Base-by-base conservation (phyloP, 1,284 basidiomycete species). In the Earliella scabrosa region DNA sequence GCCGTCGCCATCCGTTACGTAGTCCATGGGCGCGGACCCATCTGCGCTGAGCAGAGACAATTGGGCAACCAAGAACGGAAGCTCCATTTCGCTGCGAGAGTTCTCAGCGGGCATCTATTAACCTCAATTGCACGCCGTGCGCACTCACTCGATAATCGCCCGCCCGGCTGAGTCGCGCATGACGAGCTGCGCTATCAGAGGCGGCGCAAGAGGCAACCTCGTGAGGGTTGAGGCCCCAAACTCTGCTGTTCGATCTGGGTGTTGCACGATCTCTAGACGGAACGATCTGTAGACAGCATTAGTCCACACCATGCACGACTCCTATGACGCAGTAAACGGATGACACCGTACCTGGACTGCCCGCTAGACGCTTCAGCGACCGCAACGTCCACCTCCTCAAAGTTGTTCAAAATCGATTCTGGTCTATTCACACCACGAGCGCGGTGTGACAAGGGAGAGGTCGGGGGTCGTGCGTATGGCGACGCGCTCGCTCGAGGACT, bases 11-110 rank as follows among this genome's bases (percentile, higher is more conserved):
- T 71, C 66, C 29, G 80, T 76, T 23, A 80, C 80, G 71, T 81
- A 80, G 66, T 90, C 86, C 67, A 88, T 68, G 32, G 80, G 72
- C 27, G 75, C 79, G 45, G 71, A 64, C 10, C 87, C 89, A 59
- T 88, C 85, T 35, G 80, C 85, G 41, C 80, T 82, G 68, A 81
- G 83, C 23, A 95, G 73, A 16, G 88, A 88, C 50, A 93, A 72
- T 66, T 93, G 89, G 29, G 90, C 90, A 56, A 95, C 80, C 52
- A 95, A 79, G 70, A 93, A 95, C 6, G 92, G 90, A 38, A 94
- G 77, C 65, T 94, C 92, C 63, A 85, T 78, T 70, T 90, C 86
- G 51, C 93, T 90, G 52, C 45, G 41, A 35, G n/a, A 27, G 29
- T 8, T 45, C 52, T 62, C 52, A 59, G 58, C 57, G 45, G 40